Base-by-base conservation (phyloP, 2,329 filamentous ascomycete genomes). In the Pseudogymnoascus sp. region DNA sequence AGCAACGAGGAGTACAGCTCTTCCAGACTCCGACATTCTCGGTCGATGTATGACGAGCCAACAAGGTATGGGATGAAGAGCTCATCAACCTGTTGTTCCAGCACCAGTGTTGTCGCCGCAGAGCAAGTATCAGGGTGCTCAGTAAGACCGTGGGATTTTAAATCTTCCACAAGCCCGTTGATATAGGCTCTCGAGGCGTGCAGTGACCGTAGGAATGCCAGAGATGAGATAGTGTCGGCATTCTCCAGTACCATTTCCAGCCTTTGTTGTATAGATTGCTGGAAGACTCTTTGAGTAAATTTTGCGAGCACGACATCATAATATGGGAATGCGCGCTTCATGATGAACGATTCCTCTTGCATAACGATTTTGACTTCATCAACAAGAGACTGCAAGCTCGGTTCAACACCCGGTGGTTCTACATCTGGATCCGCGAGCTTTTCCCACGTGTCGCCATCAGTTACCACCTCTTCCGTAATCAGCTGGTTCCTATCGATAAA, bases 401-500 rank as follows among this genome's bases (percentile, higher is more conserved):
- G 89, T 74, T 99, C 95, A 23, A 99, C 89, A 7, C 91, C 90
- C 0, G 93, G 93, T 1, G 93, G 90, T 60, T 96, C 93, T 0
- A 90, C 86, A 76, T 99, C 95, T 0, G 96, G 96, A 72, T 99
- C 95, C 56, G 96, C 93, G 61, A 99, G 81, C 68, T 88, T 88
- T 64, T 97, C 93, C 93, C 93, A 97, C 1, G 86, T 88, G 66
- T 91, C 85, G 64, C 82, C 73, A 64, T 75, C 72, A 21, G 72
- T 72, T 10, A 68, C 82, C 59, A 84, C 82, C n/a, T 78, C 83
- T 69, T 95, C 90, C 11, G 85, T 83, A 60, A 96, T 88, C 64
- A 99, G 80, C 74, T 97, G 93, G 68, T 92, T 95, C 26, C 93
- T 84, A 73, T 97, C 95, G 72, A 99, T 97, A 77, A 99, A 99